Evolutionary conservation across 768 basidiomycete genomes (phyloP).

Genomic region (Hygrocybe coccinea): DNA sequence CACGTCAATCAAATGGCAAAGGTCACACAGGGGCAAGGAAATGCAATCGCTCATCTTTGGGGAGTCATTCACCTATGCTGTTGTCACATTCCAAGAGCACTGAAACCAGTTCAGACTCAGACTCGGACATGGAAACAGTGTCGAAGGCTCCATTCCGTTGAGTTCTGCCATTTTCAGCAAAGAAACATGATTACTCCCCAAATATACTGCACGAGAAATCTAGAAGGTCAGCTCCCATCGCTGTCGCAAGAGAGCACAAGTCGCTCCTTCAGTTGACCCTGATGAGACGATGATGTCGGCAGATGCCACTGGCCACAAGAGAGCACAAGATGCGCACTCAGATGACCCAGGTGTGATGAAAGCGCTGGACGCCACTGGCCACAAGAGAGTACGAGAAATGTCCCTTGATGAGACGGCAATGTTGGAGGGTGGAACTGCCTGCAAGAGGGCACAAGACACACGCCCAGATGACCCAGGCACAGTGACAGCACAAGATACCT

Average conservation of each 20-base stretch:
- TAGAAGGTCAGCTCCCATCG: background rate
- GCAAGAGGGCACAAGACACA: too few species aligned
- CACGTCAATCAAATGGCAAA: background rate
- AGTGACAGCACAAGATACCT: too few species aligned
- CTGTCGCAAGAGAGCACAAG: background rate
- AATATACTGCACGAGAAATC: background rate
- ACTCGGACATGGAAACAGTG: background rate
- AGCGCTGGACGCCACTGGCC: too few species aligned
- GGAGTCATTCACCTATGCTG: background rate
- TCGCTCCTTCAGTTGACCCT: background rate
- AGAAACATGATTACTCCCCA: background rate
- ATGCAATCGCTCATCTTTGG: background rate
- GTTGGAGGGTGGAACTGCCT: too few species aligned
- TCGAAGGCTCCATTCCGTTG: background rate
- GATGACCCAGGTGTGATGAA: too few species aligned
- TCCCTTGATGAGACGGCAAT: too few species aligned
- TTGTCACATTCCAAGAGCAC: background rate
- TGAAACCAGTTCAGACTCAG: background rate
- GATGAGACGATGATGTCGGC: too few species aligned
- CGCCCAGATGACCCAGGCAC: too few species aligned
- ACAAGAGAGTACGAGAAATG: too few species aligned
- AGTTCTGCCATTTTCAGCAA: background rate
- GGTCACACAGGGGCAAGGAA: background rate
- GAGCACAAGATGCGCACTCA: too few species aligned
- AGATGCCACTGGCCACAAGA: too few species aligned